These are phyloP conservation scores for Apiospora saccharicola DNA, from an alignment of 2,329 filamentous ascomycete species.

Conservation along the genomic window DNA sequence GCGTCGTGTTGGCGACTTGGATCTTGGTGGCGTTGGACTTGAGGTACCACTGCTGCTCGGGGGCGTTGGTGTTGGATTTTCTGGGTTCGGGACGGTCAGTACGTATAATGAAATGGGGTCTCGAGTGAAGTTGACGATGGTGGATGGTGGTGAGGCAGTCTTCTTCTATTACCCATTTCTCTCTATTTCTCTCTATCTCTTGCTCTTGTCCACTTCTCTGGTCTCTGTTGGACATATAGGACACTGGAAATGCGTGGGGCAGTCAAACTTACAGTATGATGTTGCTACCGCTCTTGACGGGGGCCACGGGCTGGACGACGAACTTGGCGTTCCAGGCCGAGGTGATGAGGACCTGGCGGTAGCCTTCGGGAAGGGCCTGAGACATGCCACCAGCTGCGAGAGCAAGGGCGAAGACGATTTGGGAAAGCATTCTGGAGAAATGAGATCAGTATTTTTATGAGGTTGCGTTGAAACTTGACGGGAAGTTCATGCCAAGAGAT, in stretches of 20 bases:
- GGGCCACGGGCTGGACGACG: constrained; percentile 46
- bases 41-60: constrained; percentile 52
- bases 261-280: constrained; percentile 45
- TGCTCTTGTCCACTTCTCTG: too few species aligned
- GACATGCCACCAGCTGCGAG: constrained; percentile 45
- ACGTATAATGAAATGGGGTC: background rate
- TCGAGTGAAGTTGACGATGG: background rate
- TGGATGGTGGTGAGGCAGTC: too few species aligned
- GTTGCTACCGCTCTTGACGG: constrained; percentile 41
- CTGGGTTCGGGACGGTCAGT: constrained; percentile 30
- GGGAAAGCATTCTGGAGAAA: background rate
- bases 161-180: too few species aligned
- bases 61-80: constrained; percentile 41
- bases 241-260: too few species aligned
- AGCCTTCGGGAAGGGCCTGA: constrained; percentile 45
- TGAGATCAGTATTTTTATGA: too few species aligned
- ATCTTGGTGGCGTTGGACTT: constrained; percentile 45
- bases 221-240: too few species aligned
- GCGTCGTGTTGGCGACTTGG: constrained; percentile 46
- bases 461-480: too few species aligned
- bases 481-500: background rate
- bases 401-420: constrained; percentile 28
- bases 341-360: constrained; percentile 48
- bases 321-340: constrained; percentile 50
- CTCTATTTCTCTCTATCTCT: too few species aligned